A percentile compares a stretch with the other conserved stretches of the same genome.
phyloP scores from a whole-genome alignment of 108 stramenopile genomes.

The Conticribra guillardii region DNA sequence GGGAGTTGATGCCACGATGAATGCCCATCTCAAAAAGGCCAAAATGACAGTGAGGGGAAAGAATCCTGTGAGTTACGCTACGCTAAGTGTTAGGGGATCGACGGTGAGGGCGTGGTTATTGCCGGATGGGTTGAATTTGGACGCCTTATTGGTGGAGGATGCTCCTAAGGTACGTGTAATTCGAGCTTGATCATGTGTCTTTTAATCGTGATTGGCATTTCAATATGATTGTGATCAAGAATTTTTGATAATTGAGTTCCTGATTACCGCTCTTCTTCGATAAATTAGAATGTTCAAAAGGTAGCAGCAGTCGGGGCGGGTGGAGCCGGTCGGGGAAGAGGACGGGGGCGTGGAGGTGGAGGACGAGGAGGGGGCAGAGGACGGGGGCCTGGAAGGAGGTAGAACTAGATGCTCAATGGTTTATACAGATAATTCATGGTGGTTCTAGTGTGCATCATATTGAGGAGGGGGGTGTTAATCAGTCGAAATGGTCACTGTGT shows the following conservation, averaged over 20 bases:
- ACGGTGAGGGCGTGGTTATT: conserved; percentile 95
- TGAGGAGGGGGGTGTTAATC: too few relatives aligned
- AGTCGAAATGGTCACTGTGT: too few relatives aligned
- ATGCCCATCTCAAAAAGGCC: conserved; percentile 97
- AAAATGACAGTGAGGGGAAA: conserved; percentile 94
- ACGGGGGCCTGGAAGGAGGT: conserved; percentile 27
- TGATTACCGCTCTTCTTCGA: not conserved
- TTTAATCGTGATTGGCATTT: too few relatives aligned
- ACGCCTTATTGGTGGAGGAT: conserved; percentile 97
- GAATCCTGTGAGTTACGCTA: conserved; percentile 91
- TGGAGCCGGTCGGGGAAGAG: conserved; percentile 54
- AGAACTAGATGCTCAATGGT: not conserved
- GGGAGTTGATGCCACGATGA: conserved; percentile 98
- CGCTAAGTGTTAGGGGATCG: conserved; percentile 92
- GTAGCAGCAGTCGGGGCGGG: conserved; percentile 52
- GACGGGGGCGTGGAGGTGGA: conserved; percentile 58
- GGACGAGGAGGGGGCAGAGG: conserved; percentile 17
- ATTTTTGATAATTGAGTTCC: too few relatives aligned
- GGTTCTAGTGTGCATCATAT: too few relatives aligned
- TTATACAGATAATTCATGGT: not conserved
- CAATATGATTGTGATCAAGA: too few relatives aligned
- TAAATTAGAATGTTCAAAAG: conserved; percentile 32
- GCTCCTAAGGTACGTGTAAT: conserved; percentile 79
- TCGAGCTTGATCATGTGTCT: too few relatives aligned
- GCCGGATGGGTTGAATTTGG: conserved; percentile 97